Evolutionary conservation across 106 monocot genomes (phyloP), one percentile per base, ranked within the genome.

Genomic region (Phalaenopsis aphrodite): DNA sequence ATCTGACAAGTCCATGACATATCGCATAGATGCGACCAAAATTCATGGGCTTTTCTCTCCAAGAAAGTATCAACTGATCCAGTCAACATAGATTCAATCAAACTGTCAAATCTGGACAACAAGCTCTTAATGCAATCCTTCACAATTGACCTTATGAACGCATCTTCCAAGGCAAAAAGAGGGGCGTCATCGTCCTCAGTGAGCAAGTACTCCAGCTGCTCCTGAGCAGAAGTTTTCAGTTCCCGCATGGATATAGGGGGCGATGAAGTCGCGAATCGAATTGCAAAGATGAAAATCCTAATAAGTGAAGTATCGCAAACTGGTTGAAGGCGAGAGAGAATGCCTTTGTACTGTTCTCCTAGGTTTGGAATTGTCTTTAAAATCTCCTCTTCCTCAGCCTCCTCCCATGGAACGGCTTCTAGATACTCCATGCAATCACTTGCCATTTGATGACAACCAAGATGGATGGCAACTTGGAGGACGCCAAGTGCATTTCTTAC

Each of bases 101-200:
- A 68, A 21, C 37, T 5, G 61, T 79, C 76, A 64, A 93, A 91
- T 79, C 85, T 81, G 12, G 2, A 42, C 15, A 92, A 72, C 15
- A 95, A 80, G 56, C 75, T 80, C 48, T 80, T 81, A 15, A 84
- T 82, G 19, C 88, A 93, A 67, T 83, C 82, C 72, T 79, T 91
- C 30, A 93, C 86, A 84, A 86, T 80, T 4, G 55, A 73, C 64
- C 84, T 93, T 39, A 91, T 48, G 17, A 78, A 19, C 10, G 56
- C 79, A 55, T 92, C 75, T 5, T 86, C 82, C 11, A 74, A 55
- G 18, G 71, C 67, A 45, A 93, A 49, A 55, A 93, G 76, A 18
- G 93, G 93, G n/a, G 85, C 75, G 77, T 96, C 95, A 57, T 96
- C 95, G 79, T 96, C 95, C 43, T 96, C 95, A 0, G 93, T 91